phyloP scores from a whole-genome alignment of 768 basidiomycete species.

The Cystoderma amianthinum region DNA sequence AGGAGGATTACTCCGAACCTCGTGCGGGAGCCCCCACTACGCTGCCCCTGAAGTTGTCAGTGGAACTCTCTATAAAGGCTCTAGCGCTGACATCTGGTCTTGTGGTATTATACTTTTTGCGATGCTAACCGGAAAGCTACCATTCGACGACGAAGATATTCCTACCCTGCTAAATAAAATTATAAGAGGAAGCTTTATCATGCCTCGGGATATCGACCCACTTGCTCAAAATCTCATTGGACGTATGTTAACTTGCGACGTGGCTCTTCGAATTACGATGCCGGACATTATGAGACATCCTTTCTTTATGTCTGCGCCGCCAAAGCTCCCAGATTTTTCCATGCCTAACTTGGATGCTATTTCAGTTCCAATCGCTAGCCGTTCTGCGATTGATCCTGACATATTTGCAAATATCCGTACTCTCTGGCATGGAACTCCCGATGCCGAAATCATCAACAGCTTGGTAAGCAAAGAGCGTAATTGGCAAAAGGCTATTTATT shows the following conservation, averaged over 20 bases:
- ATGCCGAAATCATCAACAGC: slow-evolving; percentile 64
- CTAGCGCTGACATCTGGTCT: slow-evolving; percentile 93
- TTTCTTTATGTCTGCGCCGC: slow-evolving; percentile 58
- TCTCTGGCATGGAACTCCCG: slow-evolving; percentile 81
- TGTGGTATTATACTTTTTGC: slow-evolving; percentile 92
- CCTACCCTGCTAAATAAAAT: slow-evolving; percentile 76
- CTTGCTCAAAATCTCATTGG: slow-evolving; percentile 71
- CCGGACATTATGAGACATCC: slow-evolving; percentile 73
- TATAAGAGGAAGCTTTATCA: slow-evolving; percentile 61
- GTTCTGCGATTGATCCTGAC: slow-evolving; percentile 74
- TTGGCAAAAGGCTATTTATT: slow-evolving; percentile 96
- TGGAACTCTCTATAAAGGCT: slow-evolving; percentile 79
- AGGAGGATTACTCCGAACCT: slow-evolving; percentile 59
- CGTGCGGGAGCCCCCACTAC: slow-evolving; percentile 93
- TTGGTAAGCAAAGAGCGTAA: slow-evolving; percentile 64
- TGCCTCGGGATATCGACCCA: slow-evolving; percentile 64
- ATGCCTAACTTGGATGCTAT: slow-evolving; percentile 62
- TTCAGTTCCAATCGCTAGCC: slow-evolving; percentile 56
- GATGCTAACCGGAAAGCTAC: slow-evolving; percentile 80
- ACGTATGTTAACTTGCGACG: slow-evolving; percentile 77
- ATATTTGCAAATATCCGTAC: slow-evolving; percentile 87
- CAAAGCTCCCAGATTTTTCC: slow-evolving; percentile 31
- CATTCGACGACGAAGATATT: slow-evolving; percentile 89
- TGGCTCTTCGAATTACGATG: slow-evolving; percentile 74
- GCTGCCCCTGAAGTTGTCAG: slow-evolving; percentile 89